phyloP scores from a whole-genome alignment of 192 early-diverging fungal species.

The Podila clonocystis region DNA sequence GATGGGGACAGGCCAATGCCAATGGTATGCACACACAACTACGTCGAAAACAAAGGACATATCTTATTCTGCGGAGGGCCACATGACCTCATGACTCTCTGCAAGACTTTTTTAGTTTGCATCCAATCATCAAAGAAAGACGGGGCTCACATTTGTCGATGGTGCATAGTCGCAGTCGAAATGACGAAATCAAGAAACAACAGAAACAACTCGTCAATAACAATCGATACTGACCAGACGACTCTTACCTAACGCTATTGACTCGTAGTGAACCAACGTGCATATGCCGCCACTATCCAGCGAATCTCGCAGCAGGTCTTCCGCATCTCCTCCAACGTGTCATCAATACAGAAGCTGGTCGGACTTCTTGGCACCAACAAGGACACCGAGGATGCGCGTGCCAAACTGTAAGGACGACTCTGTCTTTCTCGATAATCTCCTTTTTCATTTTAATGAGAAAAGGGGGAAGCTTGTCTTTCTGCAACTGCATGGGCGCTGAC shows the following conservation, averaged over 20 bases:
- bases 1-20: not conserved
- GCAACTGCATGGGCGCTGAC: not conserved
- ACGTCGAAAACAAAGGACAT: too few relatives aligned
- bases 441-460: not conserved
- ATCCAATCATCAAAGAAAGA: too few relatives aligned
- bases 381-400: slow-evolving; percentile 81
- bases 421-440: not conserved
- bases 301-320: slow-evolving; percentile 88
- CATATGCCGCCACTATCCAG: slow-evolving; percentile 45
- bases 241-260: not conserved
- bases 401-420: slow-evolving; percentile 66
- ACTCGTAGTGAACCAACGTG: not conserved
- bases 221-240: slow-evolving; percentile 1
- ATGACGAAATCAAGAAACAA: too few relatives aligned
- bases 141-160: too few relatives aligned
- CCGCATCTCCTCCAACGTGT: slow-evolving; percentile 85
- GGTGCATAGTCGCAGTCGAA: too few relatives aligned
- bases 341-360: slow-evolving; percentile 83
- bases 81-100: too few relatives aligned
- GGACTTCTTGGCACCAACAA: slow-evolving; percentile 77
- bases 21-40: too few relatives aligned
- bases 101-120: too few relatives aligned
- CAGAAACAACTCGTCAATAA: not conserved
- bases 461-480: not conserved
- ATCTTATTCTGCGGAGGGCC: too few relatives aligned